Conservation (phyloP, 208 protist species). For the Herpetomonas muscarum region DNA sequence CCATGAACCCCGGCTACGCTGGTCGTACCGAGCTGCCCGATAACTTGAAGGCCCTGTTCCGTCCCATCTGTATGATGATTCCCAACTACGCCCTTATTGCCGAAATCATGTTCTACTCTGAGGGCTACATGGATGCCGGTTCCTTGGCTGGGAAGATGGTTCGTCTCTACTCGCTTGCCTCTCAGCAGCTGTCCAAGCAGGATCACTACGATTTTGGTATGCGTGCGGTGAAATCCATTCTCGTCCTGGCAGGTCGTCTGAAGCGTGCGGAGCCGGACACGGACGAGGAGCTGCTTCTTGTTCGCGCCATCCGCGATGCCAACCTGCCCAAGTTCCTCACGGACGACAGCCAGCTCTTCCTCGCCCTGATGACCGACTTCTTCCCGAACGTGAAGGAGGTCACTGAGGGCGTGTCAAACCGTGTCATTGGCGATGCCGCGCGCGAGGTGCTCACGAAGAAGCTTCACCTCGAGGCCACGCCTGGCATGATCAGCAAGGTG, state of each 20-base stretch:
- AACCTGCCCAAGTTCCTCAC: conserved; percentile 93
- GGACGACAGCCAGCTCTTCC: conserved; percentile 89
- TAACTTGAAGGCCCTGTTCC: conserved; percentile 96
- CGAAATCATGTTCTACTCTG: conserved; percentile 97
- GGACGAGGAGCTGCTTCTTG: conserved; percentile 90
- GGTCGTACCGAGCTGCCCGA: conserved; percentile 96
- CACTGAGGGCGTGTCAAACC: conserved; percentile 30
- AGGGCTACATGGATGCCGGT: conserved; percentile 93
- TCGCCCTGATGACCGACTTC: conserved; percentile 89
- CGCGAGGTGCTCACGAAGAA: conserved; percentile 52
- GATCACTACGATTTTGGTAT: conserved; percentile 96
- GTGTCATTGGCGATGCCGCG: conserved; percentile 36
- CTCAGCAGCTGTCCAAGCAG: conserved; percentile 95
- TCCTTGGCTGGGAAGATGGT: conserved; percentile 93
- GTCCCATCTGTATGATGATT: conserved; percentile 96
- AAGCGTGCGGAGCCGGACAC: conserved; percentile 83
- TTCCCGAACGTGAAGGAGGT: conserved; percentile 79
- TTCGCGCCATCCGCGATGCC: conserved; percentile 88
- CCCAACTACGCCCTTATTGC: conserved; percentile 96
- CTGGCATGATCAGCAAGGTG: conserved; percentile 75
- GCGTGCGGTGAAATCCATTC: conserved; percentile 94
- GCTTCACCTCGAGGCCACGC: conserved; percentile 59
- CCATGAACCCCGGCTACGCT: conserved; percentile 98
- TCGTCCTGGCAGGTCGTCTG: conserved; percentile 89
- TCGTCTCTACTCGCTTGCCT: conserved; percentile 92